Evolutionary conservation across 306 rosid species (phyloP).

Genomic region (Prunus mume): DNA sequence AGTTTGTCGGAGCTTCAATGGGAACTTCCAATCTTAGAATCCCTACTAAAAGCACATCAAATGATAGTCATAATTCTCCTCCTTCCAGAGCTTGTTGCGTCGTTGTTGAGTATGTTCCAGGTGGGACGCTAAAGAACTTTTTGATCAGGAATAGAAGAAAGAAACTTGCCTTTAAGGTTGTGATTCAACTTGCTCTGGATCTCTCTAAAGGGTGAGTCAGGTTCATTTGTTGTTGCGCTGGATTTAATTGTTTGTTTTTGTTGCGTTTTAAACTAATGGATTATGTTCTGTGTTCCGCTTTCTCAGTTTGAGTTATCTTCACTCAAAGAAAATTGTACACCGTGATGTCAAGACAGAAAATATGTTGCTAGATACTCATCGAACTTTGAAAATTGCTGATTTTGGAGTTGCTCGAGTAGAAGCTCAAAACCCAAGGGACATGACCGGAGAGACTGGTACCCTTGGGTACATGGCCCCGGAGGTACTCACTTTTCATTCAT

Average conservation of each 20-base stretch:
- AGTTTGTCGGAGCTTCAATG: constrained; percentile 96
- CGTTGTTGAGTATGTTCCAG: constrained; percentile 80
- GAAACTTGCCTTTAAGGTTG: constrained; percentile 70
- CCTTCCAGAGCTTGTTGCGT: constrained; percentile 84
- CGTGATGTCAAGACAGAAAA: constrained; percentile 84
- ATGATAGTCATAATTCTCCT: constrained; percentile 33
- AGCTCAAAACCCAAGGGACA: constrained; percentile 75
- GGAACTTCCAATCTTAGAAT: constrained; percentile 77
- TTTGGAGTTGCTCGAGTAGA: constrained; percentile 95
- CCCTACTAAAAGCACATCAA: constrained; percentile 44
- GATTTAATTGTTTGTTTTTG: background rate
- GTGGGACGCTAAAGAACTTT: constrained; percentile 77
- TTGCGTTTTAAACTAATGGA: background rate
- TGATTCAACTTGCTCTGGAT: constrained; percentile 84
- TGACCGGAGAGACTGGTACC: constrained; percentile 98
- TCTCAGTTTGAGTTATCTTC: constrained; percentile 74
- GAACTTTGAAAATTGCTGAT: constrained; percentile 77
- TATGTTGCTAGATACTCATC: constrained; percentile 53
- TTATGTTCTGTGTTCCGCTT: constrained; percentile 4
- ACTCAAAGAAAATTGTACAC: constrained; percentile 77
- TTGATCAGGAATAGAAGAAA: constrained; percentile 57
- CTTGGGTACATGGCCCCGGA: constrained; percentile 96
- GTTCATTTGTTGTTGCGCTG: background rate
- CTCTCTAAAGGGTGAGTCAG: constrained; percentile 72
- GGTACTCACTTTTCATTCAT: constrained; percentile 36